Evolutionary conservation across 306 rosid genomes (phyloP).

Genomic region (Coriaria nepalensis): DNA sequence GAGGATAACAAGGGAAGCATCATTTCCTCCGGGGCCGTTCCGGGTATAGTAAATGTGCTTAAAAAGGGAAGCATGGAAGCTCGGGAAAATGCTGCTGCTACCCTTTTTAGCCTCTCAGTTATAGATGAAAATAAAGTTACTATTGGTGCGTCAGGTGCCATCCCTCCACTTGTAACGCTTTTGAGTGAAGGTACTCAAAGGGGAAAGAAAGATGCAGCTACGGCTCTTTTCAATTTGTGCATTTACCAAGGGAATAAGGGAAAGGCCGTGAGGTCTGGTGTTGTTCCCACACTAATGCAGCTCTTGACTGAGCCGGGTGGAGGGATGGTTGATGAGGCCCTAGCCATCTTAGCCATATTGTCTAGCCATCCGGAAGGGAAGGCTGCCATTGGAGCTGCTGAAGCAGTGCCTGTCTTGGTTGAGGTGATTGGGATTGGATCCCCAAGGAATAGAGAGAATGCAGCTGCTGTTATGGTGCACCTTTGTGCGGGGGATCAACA

Average conservation of each 20-base stretch:
- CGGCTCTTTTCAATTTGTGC: conserved; percentile 94
- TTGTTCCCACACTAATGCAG: conserved; percentile 75
- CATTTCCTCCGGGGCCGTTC: conserved; percentile 70
- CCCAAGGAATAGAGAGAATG: conserved; percentile 88
- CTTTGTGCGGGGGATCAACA: conserved; percentile 78
- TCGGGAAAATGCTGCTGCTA: conserved; percentile 96
- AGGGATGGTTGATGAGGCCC: conserved; percentile 95
- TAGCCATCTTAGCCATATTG: conserved; percentile 87
- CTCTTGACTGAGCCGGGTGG: conserved; percentile 71
- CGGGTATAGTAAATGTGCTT: conserved; percentile 86
- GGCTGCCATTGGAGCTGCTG: conserved; percentile 59
- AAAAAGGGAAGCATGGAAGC: conserved; percentile 98
- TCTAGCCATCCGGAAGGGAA: conserved; percentile 92
- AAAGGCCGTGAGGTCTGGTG: conserved; percentile 90
- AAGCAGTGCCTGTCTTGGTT: conserved; percentile 83
- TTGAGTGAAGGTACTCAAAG: conserved; percentile 91
- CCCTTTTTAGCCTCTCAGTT: conserved; percentile 98
- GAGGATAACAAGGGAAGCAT: conserved; percentile 88
- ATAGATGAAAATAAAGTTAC: conserved; percentile 77
- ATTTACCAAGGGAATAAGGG: conserved; percentile 96
- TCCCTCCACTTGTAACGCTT: conserved; percentile 74
- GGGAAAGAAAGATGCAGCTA: conserved; percentile 97
- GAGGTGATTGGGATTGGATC: conserved; percentile 73
- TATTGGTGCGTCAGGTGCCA: conserved; percentile 82
- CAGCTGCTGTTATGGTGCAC: conserved; percentile 88